Evolutionary conservation across 31 red algal genomes (phyloP).

Genomic region (Bonnemaisonia californica): DNA sequence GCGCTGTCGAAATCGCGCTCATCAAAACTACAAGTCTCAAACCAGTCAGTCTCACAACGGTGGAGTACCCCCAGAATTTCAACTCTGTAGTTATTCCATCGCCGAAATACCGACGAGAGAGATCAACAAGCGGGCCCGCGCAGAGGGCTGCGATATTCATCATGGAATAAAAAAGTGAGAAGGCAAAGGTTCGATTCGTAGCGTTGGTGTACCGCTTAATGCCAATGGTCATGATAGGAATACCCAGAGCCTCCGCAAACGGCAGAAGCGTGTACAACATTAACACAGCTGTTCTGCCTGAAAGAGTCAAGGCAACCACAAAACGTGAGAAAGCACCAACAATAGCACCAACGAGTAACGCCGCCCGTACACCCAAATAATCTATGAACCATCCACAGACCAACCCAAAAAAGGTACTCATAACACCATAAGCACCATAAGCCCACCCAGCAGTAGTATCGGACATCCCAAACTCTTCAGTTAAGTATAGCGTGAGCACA

Average conservation of each 20-base stretch:
- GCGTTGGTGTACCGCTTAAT: constrained; percentile 91
- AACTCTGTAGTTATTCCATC: constrained; percentile 44
- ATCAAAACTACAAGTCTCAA: constrained; percentile 75
- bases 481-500: constrained; percentile 78
- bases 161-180: constrained; percentile 91
- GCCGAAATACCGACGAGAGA: constrained; percentile 37
- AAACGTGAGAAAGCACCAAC: constrained; percentile 72
- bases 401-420: constrained; percentile 87
- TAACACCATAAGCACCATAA: constrained; percentile 90
- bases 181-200: constrained; percentile 87
- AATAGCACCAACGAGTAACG: constrained; percentile 78
- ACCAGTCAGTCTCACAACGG: constrained; percentile 32
- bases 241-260: constrained; percentile 86
- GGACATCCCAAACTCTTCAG: constrained; percentile 79
- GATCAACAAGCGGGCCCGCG: constrained; percentile 83
- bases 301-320: constrained; percentile 58
- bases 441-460: constrained; percentile 86
- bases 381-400: constrained; percentile 92
- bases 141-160: constrained; percentile 91
- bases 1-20: constrained; percentile 65
- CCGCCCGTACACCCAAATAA: constrained; percentile 78
- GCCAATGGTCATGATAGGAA: constrained; percentile 94
- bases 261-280: constrained; percentile 83
- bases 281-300: constrained; percentile 27
- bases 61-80: neutral